Conservation (phyloP, 345 rosid species). For the Clarkia xantiana region DNA sequence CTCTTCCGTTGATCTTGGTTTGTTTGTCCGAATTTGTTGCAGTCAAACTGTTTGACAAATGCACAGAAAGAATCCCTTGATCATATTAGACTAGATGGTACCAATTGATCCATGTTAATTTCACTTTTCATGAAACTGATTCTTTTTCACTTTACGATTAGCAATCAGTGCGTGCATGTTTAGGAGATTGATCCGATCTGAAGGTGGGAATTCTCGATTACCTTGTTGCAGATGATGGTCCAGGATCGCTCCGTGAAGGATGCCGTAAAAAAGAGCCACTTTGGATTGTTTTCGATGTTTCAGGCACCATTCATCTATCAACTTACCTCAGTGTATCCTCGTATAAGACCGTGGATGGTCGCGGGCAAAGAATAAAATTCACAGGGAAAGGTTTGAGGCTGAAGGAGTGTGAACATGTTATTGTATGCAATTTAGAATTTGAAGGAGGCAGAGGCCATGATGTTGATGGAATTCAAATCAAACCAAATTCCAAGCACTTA, state of each 20-base stretch:
- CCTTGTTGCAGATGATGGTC: slow-evolving; percentile 64
- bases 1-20: not conserved
- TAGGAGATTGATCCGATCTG: no score
- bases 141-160: no score
- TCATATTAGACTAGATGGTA: no score
- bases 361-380: slow-evolving; percentile 72
- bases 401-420: slow-evolving; percentile 74
- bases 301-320: slow-evolving; percentile 58
- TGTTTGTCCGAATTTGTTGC: no score
- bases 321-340: slow-evolving; percentile 63
- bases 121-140: no score
- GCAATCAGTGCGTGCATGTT: no score
- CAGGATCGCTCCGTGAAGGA: slow-evolving; percentile 72
- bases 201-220: not conserved
- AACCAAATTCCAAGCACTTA: slow-evolving; percentile 72
- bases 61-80: no score
- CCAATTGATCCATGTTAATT: no score
- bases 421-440: slow-evolving; percentile 72
- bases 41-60: no score
- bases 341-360: slow-evolving; percentile 87
- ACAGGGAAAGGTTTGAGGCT: slow-evolving; percentile 85
- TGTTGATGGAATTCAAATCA: slow-evolving; percentile 89
- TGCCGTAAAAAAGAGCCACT: slow-evolving; percentile 67
- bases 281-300: slow-evolving; percentile 77
- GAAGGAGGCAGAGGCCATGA: slow-evolving; percentile 83